Base-by-base conservation (phyloP, 2,329 filamentous ascomycete species). In the Bipolaris oryzae region DNA sequence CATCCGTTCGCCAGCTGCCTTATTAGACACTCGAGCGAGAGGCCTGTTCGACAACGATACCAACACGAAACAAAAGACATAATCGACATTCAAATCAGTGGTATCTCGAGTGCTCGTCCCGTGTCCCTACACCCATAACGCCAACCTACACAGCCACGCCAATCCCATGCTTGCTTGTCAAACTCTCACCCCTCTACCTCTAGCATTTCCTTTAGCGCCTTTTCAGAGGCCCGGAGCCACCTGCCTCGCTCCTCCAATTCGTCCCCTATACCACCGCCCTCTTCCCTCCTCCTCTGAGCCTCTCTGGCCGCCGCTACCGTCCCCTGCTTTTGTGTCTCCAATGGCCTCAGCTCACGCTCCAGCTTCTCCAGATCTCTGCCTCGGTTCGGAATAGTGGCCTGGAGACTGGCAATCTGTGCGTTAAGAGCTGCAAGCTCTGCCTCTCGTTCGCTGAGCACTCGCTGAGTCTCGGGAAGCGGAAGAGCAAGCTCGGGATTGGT, bases 161-260 rank as follows among this genome's bases (percentile, higher is more conserved):
- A 44, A 25, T 18, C 34, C 18, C 42, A 10, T 25, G 23, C 47
- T 15, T 33, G 25, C 28, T 25, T 16, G 20, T 38, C n/a, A n/a
- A 43, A 45, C 35, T 34, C 16, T 64, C 60, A 62, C 45, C 51
- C 34, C 64, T 83, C 75, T 15, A 87, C 78, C 62, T 87, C 85
- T 64, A 92, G 71, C 76, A 90, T 85, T 56, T 84, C 81, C 69
- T 79, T 85, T 73, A 92, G 73, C 13, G 77, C 83, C 7, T 79
- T 77, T 70, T 92, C 89, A n/a, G 85, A 86, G 16, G 87, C 87
- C 63, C 85, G 84, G 77, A 87, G 87, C 90, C 90, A 94, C 63
- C 89, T 81, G 5, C 88, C 90, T 65, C 87, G 83, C 74, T 90
- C 88, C 73, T 93, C 90, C 31, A 92, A 74, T 67, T 93, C 89